Base-by-base conservation (phyloP, 2,329 filamentous ascomycete species). In the Trichoderma oligosporum region DNA sequence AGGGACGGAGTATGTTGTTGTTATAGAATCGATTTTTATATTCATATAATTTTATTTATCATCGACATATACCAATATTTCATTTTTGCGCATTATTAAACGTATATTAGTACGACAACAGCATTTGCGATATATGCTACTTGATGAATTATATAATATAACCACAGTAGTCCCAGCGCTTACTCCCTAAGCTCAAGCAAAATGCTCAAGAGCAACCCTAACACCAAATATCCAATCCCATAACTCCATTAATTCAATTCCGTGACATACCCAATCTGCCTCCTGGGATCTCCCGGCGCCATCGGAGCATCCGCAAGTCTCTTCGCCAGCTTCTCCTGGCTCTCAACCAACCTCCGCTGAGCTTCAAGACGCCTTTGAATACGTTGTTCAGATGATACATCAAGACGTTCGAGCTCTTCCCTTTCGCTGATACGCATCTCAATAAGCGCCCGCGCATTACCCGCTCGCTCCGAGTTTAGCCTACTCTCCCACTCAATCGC, bases 191-290 rank as follows among this genome's bases (percentile, higher is more conserved):
- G n/a, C n/a, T n/a, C n/a, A n/a, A n/a, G n/a, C n/a, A n/a, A n/a
- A n/a, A n/a, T n/a, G n/a, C n/a, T n/a, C n/a, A n/a, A n/a, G n/a
- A n/a, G n/a, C n/a, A 33, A 7, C 18, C 20, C 20, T 9, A 36
- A n/a, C n/a, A 20, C 29, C 39, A 33, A 25, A 33, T 9, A n/a
- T 9, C 41, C 39, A 54, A 35, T 20, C 2, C 12, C 41, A 11
- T 9, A 2, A 8, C 29, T 12, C 5, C 25, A 33, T 65, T 64
- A 79, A 60, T 76, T 75, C 65, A 82, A 58, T 70, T 83, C 81
- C 46, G 77, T 77, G 29, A 84, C 74, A 61, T 76, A 83, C n/a
- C 81, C 81, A 70, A 83, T 79, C 71, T 82, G 78, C 60, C 76
- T 73, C 63, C 78, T 69, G 39, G 66, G 52, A 35, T 72, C 66